Evolutionary conservation across 1,139 yeast genomes (phyloP).

Genomic region (Candida pseudoviswanathii): DNA sequence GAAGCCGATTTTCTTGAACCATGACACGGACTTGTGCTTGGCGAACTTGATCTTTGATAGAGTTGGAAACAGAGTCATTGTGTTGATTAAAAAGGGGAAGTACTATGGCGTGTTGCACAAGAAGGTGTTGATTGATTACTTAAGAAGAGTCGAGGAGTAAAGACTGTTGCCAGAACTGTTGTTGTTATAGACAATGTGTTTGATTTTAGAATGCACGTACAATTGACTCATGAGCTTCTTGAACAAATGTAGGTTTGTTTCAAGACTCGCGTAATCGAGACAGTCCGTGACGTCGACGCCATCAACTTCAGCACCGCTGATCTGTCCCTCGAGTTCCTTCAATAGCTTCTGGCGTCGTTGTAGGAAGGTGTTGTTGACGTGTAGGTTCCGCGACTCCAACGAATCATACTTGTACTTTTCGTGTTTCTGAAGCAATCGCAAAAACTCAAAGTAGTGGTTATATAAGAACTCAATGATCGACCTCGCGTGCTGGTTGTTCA

Average conservation of each 20-base stretch:
- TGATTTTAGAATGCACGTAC: constrained; percentile 15
- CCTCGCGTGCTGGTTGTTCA: constrained; percentile 11
- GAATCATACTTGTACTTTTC: constrained; percentile 18
- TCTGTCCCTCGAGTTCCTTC: neutral
- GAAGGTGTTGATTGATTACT: constrained; percentile 54
- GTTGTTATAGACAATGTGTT: constrained; percentile 9
- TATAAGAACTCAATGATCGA: constrained; percentile 16
- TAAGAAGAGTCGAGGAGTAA: constrained; percentile 21
- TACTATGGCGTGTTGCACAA: constrained; percentile 59
- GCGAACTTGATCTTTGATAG: constrained; percentile 58
- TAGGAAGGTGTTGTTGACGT: neutral
- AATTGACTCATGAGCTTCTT: constrained; percentile 12
- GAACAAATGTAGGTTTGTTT: constrained; percentile 15
- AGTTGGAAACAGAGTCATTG: constrained; percentile 55
- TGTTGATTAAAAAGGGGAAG: constrained; percentile 50
- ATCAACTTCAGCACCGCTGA: neutral
- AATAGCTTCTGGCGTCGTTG: neutral
- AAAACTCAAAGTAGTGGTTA: constrained; percentile 15
- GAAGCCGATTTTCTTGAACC: constrained; percentile 53
- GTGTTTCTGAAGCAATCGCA: constrained; percentile 10
- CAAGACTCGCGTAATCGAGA: constrained; percentile 9
- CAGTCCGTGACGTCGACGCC: neutral
- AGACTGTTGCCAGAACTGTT: neutral
- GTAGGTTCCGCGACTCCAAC: constrained; percentile 11
- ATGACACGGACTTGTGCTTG: constrained; percentile 52